Evolutionary conservation across 495 filamentous ascomycete genomes (phyloP), one percentile per base, ranked within the genome.

Genomic region (Opeltia flavorubescens): DNA sequence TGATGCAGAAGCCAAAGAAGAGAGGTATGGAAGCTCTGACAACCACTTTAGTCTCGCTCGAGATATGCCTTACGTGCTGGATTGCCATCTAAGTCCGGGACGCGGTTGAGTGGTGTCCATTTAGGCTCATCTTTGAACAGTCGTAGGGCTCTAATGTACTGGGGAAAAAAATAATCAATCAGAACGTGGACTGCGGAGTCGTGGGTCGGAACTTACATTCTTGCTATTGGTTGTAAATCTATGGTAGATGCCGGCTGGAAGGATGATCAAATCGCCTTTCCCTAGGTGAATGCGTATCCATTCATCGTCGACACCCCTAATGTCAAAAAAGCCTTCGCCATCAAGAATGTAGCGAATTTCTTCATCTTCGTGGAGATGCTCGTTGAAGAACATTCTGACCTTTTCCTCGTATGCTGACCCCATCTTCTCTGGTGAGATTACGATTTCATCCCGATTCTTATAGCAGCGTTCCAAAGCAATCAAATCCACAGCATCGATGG

Each of bases 51-150:
- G n/a, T 30, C 13, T 30, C 35, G 35, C 35, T 13, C 15, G 18
- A 48, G 7, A 43, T 58, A 58, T 15, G 15, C 38, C 72, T 84
- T 75, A 15, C 91, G 78, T 57, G 80, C 82, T 27, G 66, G 64
- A 62, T 95, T 98, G 45, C 56, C 62, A 63, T 94, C 86, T 47
- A 94, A 69, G 33, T 93, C 86, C 9, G 65, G 69, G 1, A 75
- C 75, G 35, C 93, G 75, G 64, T 94, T 94, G 56, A 98, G 63
- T 13, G 91, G 86, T 48, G 89, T 96, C 91, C 91, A 98, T 67
- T 95, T 94, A 33, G 91, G 93, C 69, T 96, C 88, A 47, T 96
- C 91, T 70, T 95, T 89, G 77, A 96, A 98, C 44, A 98, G 74
- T 31, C 91, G 77, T 85, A 96, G 89, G 20, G 93, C 91, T 60